Evolutionary conservation across 2,329 filamentous ascomycete genomes (phyloP), one percentile per base, ranked within the genome.

Genomic region (Berkeleyomyces basicola): DNA sequence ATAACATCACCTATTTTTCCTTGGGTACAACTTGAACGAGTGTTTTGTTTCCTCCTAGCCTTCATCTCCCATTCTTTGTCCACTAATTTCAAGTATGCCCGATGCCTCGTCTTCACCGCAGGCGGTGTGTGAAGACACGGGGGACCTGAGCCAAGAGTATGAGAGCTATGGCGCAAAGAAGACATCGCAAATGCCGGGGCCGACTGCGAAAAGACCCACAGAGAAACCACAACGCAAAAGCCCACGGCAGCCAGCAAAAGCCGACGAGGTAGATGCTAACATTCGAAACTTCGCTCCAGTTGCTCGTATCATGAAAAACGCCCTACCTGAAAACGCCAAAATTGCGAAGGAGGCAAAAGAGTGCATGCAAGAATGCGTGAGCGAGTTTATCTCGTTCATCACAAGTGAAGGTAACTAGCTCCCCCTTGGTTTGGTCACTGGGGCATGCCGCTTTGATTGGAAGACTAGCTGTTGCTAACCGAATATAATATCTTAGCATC

Each of bases 301-400:
- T 71, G 93, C 93, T 68, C 87, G 93, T 63, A 97, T 99, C 74
- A 99, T 99, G 93, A 99, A 99, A 76, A 87, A 90, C 70, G 93
- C 93, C 5, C 80, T 99, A 58, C 93, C 93, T 60, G 93, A 99
- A 68, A 99, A 99, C 72, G 93, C 93, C 68, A 99, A 99, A 77
- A 99, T 99, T 66, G 91, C 91, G 65, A 99, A 99, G 73, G 93
- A 99, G 73, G 93, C 93, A 63, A 99, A 99, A 75, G 93, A 99
- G 74, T 99, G 93, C 76, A 97, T 99, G 93, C 93, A 99, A 75
- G 93, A 99, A 75, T 99, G 93, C 72, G 93, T 99, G 64, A 96
- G 91, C 84, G 93, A 99, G 77, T 99, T 99, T 75, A 99, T 99
- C 78, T 96, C 90, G 5, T 99, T 99, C 79, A 97, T 99, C 72